Evolutionary conservation across 116 monocot genomes (phyloP).

Genomic region (Papilionanthe hybrid): DNA sequence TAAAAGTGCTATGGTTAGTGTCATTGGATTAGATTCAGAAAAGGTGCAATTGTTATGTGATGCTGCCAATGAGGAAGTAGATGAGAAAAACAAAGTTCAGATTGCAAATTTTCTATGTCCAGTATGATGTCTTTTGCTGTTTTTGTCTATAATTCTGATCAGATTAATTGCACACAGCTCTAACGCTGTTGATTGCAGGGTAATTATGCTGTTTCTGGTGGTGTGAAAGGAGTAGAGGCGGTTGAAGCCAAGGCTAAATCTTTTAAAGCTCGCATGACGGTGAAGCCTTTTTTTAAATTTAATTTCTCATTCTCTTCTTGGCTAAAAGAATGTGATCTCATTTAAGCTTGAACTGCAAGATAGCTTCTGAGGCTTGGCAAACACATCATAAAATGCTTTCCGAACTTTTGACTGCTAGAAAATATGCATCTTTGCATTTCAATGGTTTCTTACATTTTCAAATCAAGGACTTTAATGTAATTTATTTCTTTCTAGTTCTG

Average conservation of each 20-base stretch:
- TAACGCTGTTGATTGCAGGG: conserved; percentile 38
- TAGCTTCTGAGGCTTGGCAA: neutral
- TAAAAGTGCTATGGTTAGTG: conserved; percentile 92
- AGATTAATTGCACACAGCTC: neutral
- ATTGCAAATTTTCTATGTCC: conserved; percentile 96
- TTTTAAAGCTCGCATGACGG: conserved; percentile 97
- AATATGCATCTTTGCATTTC: neutral
- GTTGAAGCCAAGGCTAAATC: conserved; percentile 96
- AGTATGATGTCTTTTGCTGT: conserved; percentile 32
- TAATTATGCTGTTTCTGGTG: conserved; percentile 97
- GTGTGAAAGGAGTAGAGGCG: conserved; percentile 84
- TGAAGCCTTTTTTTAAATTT: conserved; percentile 21
- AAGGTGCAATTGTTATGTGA: conserved; percentile 94
- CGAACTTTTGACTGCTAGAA: neutral
- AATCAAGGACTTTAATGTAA: neutral
- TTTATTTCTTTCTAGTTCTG: neutral
- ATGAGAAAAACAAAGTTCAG: conserved; percentile 83
- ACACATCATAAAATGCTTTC: neutral
- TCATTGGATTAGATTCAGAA: conserved; percentile 92
- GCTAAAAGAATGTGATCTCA: neutral
- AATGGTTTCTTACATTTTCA: neutral
- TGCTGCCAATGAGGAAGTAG: conserved; percentile 93
- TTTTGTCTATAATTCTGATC: conserved; percentile 6
- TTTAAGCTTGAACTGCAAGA: neutral
- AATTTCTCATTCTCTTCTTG: neutral